A percentile compares a stretch with the other conserved stretches of the same genome.
Conservation (phyloP, 805 yeast genomes). For the Yarrowia sp. region DNA sequence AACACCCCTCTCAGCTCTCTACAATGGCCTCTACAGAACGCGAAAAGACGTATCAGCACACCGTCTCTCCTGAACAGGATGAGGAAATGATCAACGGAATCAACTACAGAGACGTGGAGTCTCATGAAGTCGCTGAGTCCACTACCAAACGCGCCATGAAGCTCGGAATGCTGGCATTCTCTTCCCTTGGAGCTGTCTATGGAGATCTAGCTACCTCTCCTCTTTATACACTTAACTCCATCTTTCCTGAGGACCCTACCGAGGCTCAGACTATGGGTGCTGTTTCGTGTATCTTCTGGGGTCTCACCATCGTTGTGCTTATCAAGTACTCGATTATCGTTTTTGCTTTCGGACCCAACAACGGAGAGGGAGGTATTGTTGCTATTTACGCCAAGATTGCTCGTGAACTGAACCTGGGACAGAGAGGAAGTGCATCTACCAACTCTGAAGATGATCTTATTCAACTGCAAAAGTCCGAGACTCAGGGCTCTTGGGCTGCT, state of each 20-base stretch:
- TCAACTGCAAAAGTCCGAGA: slow-evolving; percentile 13
- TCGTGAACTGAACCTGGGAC: slow-evolving; percentile 44
- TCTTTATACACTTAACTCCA: slow-evolving; percentile 19
- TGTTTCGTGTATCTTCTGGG: slow-evolving; percentile 48
- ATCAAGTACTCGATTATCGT: slow-evolving; percentile 53
- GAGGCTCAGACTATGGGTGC: slow-evolving; percentile 17
- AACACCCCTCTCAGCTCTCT: neutral
- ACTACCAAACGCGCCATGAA: slow-evolving; percentile 11
- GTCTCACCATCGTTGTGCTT: slow-evolving; percentile 53
- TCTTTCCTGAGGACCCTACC: slow-evolving; percentile 3
- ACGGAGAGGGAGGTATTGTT: slow-evolving; percentile 63
- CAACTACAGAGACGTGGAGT: slow-evolving; percentile 9
- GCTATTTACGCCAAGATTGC: slow-evolving; percentile 63
- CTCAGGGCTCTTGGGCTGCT: slow-evolving; percentile 11
- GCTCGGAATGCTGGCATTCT: slow-evolving; percentile 39
- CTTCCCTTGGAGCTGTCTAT: slow-evolving; percentile 60
- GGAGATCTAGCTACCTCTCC: slow-evolving; percentile 39
- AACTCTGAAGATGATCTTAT: slow-evolving; percentile 9
- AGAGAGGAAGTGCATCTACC: neutral
- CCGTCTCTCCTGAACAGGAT: neutral
- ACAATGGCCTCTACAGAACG: slow-evolving; percentile 1
- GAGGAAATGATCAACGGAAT: slow-evolving; percentile 7
- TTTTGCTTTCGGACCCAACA: slow-evolving; percentile 52
- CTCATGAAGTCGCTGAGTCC: neutral
- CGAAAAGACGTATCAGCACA: neutral